Conservation (phyloP, 441 rosid genomes). For the Populus hybrid region DNA sequence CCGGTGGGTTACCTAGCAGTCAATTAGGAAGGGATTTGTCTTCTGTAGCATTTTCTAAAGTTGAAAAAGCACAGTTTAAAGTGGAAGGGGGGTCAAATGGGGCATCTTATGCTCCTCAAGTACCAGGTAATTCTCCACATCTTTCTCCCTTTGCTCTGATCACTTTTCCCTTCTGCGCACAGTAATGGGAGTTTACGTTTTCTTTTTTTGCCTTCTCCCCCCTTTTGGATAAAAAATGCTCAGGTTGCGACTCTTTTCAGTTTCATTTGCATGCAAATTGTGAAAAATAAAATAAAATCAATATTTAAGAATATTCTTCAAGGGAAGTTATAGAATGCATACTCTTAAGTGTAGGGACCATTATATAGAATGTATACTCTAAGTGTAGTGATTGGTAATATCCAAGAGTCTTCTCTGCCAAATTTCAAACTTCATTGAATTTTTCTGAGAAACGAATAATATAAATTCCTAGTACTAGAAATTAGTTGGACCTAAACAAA, state of each 20-base stretch:
- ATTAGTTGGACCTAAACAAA: no score
- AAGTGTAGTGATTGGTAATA: not conserved
- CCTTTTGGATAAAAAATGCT: not conserved
- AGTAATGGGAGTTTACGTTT: not conserved
- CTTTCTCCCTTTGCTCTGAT: not conserved
- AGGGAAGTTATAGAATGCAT: not conserved
- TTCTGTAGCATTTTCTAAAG: slow-evolving; percentile 37
- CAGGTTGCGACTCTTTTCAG: not conserved
- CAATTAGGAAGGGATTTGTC: slow-evolving; percentile 48
- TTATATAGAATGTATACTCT: not conserved
- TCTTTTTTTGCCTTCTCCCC: not conserved
- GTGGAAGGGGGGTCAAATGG: slow-evolving; percentile 51
- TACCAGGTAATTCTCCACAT: slow-evolving; percentile 40
- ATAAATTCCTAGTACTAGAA: no score
- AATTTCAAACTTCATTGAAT: not conserved
- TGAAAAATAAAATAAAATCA: not conserved
- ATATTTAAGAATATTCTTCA: not conserved
- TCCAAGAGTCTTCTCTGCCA: not conserved
- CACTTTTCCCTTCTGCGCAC: not conserved
- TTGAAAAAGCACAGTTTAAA: slow-evolving; percentile 43
- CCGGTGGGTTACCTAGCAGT: slow-evolving; percentile 38
- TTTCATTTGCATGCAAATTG: not conserved
- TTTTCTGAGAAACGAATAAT: not conserved
- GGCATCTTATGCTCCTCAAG: slow-evolving; percentile 30
- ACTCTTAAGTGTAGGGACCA: not conserved